phyloP scores from a whole-genome alignment of 805 yeast species.

The Myxozyma melibiosi region DNA sequence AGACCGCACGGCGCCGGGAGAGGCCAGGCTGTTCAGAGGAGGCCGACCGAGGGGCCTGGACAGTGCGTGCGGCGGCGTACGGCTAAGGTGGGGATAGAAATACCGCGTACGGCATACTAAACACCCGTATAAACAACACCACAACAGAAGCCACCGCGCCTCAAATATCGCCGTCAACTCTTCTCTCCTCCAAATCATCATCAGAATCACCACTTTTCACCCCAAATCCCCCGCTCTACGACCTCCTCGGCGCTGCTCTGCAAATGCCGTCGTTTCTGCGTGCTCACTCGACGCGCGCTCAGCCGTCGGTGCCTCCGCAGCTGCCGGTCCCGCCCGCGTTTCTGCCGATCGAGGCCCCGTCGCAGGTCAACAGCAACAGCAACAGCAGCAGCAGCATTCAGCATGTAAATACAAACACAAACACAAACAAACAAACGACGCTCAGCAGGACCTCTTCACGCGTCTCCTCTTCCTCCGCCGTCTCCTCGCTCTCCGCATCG shows the following conservation, averaged over 20 bases:
- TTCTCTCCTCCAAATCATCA: no score
- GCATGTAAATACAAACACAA: not conserved
- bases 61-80: no score
- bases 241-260: not conserved
- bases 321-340: constrained; percentile 6
- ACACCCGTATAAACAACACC: no score
- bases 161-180: no score
- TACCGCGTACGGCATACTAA: no score
- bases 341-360: constrained; percentile 1
- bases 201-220: not conserved
- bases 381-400: not conserved
- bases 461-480: not conserved
- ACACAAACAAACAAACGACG: not conserved
- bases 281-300: constrained; percentile 6
- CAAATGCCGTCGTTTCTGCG: constrained; percentile 13
- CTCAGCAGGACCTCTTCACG: constrained; percentile 3
- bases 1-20: no score
- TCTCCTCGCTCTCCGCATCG: no score
- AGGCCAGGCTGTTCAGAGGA: no score
- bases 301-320: constrained; percentile 2
- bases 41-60: no score
- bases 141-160: no score
- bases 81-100: no score
- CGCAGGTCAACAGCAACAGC: not conserved
- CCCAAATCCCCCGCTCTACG: not conserved